These are phyloP conservation scores for Hamamelis virginiana DNA, from an alignment of 164 flowering plant species.

Conservation along the genomic window DNA sequence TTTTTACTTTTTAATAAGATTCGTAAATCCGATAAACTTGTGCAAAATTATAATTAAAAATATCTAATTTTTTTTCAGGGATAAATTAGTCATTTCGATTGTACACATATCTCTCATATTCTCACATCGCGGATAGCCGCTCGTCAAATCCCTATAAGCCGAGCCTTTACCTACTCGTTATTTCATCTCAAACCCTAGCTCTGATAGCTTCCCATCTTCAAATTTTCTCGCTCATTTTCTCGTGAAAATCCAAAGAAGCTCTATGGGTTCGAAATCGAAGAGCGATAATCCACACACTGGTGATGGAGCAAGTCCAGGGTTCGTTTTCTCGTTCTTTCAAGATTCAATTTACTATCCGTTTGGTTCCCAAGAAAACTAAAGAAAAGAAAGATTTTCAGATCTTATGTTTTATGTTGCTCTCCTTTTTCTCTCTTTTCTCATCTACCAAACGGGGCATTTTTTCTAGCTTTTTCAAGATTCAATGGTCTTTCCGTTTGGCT, in stretches of 20 bases:
- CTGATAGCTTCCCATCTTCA: neutral
- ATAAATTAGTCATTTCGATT: too few relatives aligned
- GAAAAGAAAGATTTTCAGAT: neutral
- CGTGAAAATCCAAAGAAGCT: neutral
- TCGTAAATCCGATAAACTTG: too few relatives aligned
- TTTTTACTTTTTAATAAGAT: too few relatives aligned
- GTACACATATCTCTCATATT: too few relatives aligned
- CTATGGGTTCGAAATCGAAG: constrained; percentile 49
- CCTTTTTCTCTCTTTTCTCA: neutral
- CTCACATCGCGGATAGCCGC: too few relatives aligned
- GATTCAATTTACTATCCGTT: too few relatives aligned
- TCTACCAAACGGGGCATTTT: neutral
- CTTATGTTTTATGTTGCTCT: neutral
- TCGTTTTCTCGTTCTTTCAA: constrained; percentile 9
- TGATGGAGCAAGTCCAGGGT: constrained; percentile 78
- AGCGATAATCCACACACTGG: constrained; percentile 29
- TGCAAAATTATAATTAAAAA: too few relatives aligned
- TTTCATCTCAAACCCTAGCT: neutral
- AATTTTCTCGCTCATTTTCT: neutral
- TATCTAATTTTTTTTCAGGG: too few relatives aligned
- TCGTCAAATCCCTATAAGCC: too few relatives aligned
- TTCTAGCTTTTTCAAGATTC: too few relatives aligned
- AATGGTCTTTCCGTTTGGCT: too few relatives aligned
- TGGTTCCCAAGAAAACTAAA: neutral
- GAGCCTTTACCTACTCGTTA: neutral